Evolutionary conservation across 306 rosid species (phyloP).

Genomic region (Leucaena leucocephala): DNA sequence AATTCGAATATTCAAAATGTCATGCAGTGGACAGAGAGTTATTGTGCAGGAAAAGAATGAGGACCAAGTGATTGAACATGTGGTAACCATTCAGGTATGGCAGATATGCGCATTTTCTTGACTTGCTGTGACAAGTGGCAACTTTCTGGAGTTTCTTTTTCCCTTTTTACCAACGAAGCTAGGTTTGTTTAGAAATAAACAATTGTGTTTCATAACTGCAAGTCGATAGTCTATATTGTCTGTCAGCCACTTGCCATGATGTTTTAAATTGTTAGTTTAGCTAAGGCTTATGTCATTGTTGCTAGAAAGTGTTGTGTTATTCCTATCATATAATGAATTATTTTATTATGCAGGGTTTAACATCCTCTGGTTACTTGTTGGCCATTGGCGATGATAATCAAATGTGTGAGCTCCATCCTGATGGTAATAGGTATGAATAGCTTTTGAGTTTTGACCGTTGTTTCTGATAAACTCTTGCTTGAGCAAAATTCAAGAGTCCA

Average conservation of each 20-base stretch:
- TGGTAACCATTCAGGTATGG: slow-evolving; percentile 86
- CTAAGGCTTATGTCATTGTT: slow-evolving; percentile 7
- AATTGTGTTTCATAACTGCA: slow-evolving; percentile 15
- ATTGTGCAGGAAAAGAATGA: slow-evolving; percentile 73
- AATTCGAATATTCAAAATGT: slow-evolving; percentile 32
- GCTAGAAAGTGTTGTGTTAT: neutral
- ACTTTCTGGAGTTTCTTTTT: slow-evolving; percentile 16
- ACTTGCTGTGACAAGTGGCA: slow-evolving; percentile 6
- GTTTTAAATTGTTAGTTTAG: neutral
- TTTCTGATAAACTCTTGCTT: neutral
- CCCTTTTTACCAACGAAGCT: neutral
- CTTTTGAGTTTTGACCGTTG: neutral
- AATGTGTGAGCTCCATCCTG: slow-evolving; percentile 78
- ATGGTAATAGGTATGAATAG: slow-evolving; percentile 74
- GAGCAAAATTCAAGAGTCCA: neutral
- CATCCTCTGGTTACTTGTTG: slow-evolving; percentile 40
- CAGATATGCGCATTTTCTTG: slow-evolving; percentile 29
- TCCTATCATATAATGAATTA: slow-evolving; percentile 4
- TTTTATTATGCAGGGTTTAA: slow-evolving; percentile 45
- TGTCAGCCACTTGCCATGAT: neutral
- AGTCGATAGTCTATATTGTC: neutral
- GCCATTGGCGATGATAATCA: slow-evolving; percentile 70
- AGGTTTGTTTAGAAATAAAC: slow-evolving; percentile 15
- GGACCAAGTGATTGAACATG: slow-evolving; percentile 71
- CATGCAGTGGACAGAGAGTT: slow-evolving; percentile 88